Base-by-base conservation (phyloP, 2,329 filamentous ascomycete species). In the Achaetomium macrosporum region DNA sequence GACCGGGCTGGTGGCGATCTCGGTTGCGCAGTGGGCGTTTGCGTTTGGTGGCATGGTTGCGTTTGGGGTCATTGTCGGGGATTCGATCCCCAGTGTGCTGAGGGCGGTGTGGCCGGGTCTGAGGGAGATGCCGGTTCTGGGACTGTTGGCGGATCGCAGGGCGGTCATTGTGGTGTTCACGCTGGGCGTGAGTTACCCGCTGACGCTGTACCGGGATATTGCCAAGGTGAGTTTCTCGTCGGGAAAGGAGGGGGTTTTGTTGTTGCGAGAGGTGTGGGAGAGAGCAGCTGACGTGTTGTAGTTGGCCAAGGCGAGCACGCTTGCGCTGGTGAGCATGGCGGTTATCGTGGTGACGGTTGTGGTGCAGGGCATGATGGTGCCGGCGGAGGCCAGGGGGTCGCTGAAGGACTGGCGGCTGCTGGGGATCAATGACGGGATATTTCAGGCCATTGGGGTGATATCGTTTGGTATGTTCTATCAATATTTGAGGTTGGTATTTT, bases 31-130 rank as follows among this genome's bases (percentile, higher is more conserved):
- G 74, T 99, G 92, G 92, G 86, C 90, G 29, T 99, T 99, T 77
- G 93, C 93, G 2, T 99, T 97, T 74, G 93, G 93, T 52, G 93
- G 93, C 59, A 99, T 99, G 93, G 83, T 99, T 51, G 93, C 93
- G 13, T 99, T 97, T 69, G 93, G 91, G 60, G 90, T 99, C 64
- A 96, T 99, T 64, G 88, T 99, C 10, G 93, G 93, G 55, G 93
- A 99, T 69, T 91, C 89, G 1, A 96, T 99, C 65, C 93, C 93
- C 3, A 89, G 91, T 68, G 93, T 99, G 44, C 69, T 97, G 64
- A 73, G 77, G 44, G 89, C 91, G 5, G 70, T 96, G 5, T 96
- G 92, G 74, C 91, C 93, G 0, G 81, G 81, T 2, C 67, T 97
- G 54, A 72, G 74, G 37, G 75, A 83, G 30, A 83, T 87, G 67